Conservation (phyloP, 108 stramenopile genomes). For the Nannochloropsis gaditana region DNA sequence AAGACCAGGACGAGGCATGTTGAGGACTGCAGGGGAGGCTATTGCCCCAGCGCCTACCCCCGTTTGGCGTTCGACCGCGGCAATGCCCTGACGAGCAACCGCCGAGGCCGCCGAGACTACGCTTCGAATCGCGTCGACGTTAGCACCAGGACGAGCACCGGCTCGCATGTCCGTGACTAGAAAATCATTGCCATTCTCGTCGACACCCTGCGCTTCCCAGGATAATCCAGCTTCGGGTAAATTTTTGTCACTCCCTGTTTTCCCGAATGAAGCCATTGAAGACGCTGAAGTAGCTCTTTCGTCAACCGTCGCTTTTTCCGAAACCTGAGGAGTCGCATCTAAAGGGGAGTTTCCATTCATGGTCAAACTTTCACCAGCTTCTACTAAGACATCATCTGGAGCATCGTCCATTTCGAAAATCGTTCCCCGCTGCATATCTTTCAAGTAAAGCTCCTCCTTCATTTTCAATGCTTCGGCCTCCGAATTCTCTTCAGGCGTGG, state of each 20-base stretch:
- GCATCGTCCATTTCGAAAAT: slow-evolving; percentile 12
- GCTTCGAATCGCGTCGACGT: background rate
- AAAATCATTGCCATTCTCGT: background rate
- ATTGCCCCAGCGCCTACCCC: background rate
- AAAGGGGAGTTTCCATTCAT: background rate
- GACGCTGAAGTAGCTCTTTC: background rate
- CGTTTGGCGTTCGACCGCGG: background rate
- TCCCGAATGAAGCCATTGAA: background rate
- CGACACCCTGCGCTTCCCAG: background rate
- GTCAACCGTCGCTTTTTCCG: background rate
- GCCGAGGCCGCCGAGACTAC: background rate
- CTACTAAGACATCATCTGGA: slow-evolving; percentile 19
- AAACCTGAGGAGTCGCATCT: background rate
- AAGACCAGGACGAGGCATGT: background rate
- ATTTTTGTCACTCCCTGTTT: background rate
- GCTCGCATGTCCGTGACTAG: background rate
- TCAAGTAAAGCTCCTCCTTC: background rate
- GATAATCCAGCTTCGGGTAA: background rate
- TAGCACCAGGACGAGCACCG: background rate
- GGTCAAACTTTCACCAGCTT: background rate
- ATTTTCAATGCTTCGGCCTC: slow-evolving; percentile 10
- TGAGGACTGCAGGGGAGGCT: background rate
- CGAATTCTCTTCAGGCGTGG: background rate
- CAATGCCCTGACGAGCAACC: background rate
- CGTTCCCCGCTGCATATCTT: slow-evolving; percentile 10